Conservation (phyloP, 495 filamentous ascomycete species). For the Lasiosphaeria hispida region DNA sequence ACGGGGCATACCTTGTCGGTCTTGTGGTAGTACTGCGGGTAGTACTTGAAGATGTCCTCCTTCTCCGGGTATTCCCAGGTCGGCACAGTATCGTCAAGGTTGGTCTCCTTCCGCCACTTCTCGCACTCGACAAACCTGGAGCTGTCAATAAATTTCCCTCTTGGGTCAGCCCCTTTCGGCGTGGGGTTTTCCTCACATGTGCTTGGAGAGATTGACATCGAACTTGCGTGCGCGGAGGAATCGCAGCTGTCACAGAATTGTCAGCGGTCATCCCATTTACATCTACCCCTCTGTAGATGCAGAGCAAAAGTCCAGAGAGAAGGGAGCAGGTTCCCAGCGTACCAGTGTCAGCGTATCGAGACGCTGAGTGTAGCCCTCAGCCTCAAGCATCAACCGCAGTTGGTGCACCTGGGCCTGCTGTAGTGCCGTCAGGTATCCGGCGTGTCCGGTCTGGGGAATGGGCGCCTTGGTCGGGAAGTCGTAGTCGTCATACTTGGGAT, state of each 20-base stretch:
- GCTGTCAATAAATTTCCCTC: slow-evolving; percentile 20
- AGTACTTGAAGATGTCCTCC: slow-evolving; percentile 81
- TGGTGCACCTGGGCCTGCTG: slow-evolving; percentile 90
- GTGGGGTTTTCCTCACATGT: slow-evolving; percentile 62
- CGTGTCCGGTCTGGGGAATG: slow-evolving; percentile 68
- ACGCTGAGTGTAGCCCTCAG: slow-evolving; percentile 75
- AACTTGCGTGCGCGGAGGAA: slow-evolving; percentile 96
- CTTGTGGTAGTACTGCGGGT: slow-evolving; percentile 99
- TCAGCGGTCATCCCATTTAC: slow-evolving; percentile 12
- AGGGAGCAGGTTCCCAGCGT: slow-evolving; percentile 21
- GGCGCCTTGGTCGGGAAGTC: slow-evolving; percentile 83
- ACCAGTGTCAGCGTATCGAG: slow-evolving; percentile 90
- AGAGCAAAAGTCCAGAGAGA: background rate
- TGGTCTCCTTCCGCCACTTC: slow-evolving; percentile 78
- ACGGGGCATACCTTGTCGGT: slow-evolving; percentile 76
- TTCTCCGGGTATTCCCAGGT: slow-evolving; percentile 90
- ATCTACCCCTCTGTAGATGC: too few species aligned
- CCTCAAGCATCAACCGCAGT: slow-evolving; percentile 79
- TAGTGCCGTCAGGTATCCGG: slow-evolving; percentile 80
- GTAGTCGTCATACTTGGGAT: slow-evolving; percentile 94
- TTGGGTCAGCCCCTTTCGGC: background rate
- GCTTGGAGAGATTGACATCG: slow-evolving; percentile 76
- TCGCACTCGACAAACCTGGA: slow-evolving; percentile 86
- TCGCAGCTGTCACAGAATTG: slow-evolving; percentile 56
- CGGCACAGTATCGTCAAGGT: slow-evolving; percentile 77